Base-by-base conservation (phyloP, 352 stramenopile genomes). In the Elongisporangium undulatum region DNA sequence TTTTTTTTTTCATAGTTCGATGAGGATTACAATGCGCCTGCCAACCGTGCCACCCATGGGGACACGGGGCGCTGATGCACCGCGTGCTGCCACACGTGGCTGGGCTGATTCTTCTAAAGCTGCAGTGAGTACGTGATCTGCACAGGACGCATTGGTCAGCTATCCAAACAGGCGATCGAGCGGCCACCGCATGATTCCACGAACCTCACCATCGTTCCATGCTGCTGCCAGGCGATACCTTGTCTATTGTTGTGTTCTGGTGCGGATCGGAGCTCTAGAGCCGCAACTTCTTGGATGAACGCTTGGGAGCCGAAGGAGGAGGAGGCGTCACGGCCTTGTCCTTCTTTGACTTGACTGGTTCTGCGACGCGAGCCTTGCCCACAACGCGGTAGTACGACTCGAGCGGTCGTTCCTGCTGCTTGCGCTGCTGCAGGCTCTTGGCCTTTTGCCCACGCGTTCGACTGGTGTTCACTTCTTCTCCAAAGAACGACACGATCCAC, bases 321-420 rank as follows among this genome's bases (percentile, higher is more conserved):
- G 22, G 45, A 60, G 55, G n/a, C n/a, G n/a, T 29, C 55, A 49
- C 19, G 41, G 69, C 56, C 49, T 24, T n/a, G 51, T 54, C 51
- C 66, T 62, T 49, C 56, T 59, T 19, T 54, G 68, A 49, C 59
- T 65, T 59, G 53, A 10, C 16, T 74, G 71, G 39, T 62, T 56
- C 26, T 48, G 15, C 51, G 54, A 26, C 68, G 61, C 75, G 73
- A 15, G 74, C 55, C 62, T 92, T 92, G 16, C 75, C 71, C 16
- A 92, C 75, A 23, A 84, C 77, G 29, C 72, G 72, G 60, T 92
- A 94, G 72, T 91, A 92, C 21, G 82, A 81, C 60, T 94, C 78
- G 23, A 94, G 77, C 1, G 77, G 81, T 3, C 80, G 76, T 53
- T 92, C 71, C 24, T 85, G 76, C 38, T 69, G 59, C 53, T 77